These are phyloP conservation scores for Mycotypha africana DNA, from an alignment of 371 early-diverging fungal species.

Conservation along the genomic window DNA sequence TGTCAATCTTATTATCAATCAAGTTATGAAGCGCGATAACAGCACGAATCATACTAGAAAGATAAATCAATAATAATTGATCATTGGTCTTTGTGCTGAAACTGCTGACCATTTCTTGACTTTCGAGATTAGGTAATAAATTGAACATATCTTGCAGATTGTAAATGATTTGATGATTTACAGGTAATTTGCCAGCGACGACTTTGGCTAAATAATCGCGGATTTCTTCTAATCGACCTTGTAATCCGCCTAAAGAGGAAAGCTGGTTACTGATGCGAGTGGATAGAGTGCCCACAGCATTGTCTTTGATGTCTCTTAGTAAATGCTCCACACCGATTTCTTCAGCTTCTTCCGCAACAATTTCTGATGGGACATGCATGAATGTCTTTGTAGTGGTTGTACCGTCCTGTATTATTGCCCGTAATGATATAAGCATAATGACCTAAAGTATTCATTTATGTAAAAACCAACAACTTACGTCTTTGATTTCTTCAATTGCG, in stretches of 20 bases:
- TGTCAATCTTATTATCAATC: conserved; percentile 88
- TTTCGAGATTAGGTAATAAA: conserved; percentile 83
- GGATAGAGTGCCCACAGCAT: conserved; percentile 89
- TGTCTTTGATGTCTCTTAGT: conserved; percentile 97
- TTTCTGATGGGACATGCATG: conserved; percentile 91
- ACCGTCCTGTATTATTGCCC: conserved; percentile 82
- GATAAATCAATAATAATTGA: conserved; percentile 86
- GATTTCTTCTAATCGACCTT: conserved; percentile 80
- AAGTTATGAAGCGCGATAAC: conserved; percentile 95
- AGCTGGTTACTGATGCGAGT: conserved; percentile 86
- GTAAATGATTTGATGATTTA: conserved; percentile 94
- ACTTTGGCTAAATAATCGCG: conserved; percentile 85
- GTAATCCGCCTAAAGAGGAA: conserved; percentile 84
- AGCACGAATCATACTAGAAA: conserved; percentile 84
- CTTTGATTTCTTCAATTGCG: conserved; percentile 89
- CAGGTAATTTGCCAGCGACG: conserved; percentile 76
- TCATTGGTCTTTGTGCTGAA: conserved; percentile 96
- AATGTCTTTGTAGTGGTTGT: conserved; percentile 93
- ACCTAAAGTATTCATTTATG: too few species aligned
- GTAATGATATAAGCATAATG: too few species aligned
- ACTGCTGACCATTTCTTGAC: conserved; percentile 66
- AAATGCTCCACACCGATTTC: conserved; percentile 99
- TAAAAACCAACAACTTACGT: conserved; percentile 64
- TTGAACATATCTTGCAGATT: conserved; percentile 97
- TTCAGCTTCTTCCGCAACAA: conserved; percentile 99